Evolutionary conservation across 129 eudicot species (phyloP).

Genomic region (Pulicaria dysenterica): DNA sequence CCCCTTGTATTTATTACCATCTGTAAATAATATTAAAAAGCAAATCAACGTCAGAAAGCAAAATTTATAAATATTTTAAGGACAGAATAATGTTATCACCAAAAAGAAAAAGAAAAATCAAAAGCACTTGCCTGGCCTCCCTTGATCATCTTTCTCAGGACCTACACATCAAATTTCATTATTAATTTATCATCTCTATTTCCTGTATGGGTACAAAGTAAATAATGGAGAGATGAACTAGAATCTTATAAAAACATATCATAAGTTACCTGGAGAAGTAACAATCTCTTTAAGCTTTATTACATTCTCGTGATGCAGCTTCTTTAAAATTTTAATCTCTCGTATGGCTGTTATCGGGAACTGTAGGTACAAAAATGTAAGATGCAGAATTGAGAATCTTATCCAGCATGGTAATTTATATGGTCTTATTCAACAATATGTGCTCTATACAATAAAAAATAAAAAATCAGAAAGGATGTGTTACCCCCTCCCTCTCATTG

Average conservation of each 20-base stretch:
- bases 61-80: neutral
- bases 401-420: constrained; percentile 10
- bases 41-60: constrained; percentile 26
- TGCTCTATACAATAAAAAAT: neutral
- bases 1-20: constrained; percentile 76
- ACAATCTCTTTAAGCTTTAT: constrained; percentile 89
- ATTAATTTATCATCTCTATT: neutral
- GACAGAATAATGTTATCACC: neutral
- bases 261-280: constrained; percentile 73
- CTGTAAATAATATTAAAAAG: constrained; percentile 38
- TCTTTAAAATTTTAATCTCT: constrained; percentile 79
- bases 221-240: neutral
- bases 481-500: constrained; percentile 96
- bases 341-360: constrained; percentile 95
- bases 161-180: constrained; percentile 37
- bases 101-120: too few species aligned
- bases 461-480: neutral
- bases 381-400: neutral
- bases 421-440: neutral
- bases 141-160: constrained; percentile 73
- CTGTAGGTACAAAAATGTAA: constrained; percentile 36
- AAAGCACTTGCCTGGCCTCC: constrained; percentile 54
- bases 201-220: neutral
- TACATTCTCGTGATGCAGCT: constrained; percentile 92
- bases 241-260: neutral